These are phyloP conservation scores for Bolboschoenoplectus hybrid DNA, from an alignment of 202 grass and related monocot genomes.

Conservation along the genomic window DNA sequence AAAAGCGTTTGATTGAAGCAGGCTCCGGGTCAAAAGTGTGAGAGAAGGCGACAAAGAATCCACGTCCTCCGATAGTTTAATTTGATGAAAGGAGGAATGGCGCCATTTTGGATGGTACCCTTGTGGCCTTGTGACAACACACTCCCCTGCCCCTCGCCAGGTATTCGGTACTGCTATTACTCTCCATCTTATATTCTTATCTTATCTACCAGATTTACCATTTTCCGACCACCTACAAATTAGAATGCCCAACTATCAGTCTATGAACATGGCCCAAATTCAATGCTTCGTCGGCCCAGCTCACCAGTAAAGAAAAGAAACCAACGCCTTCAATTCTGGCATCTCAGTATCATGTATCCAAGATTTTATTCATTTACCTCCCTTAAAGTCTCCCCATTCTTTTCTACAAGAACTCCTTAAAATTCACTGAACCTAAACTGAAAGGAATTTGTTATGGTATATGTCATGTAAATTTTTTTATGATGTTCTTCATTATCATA, in stretches of 20 bases:
- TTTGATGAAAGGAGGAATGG: slow-evolving; percentile 14
- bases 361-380: background rate
- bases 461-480: no score
- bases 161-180: background rate
- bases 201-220: background rate
- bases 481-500: no score
- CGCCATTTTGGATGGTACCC: slow-evolving; percentile 15
- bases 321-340: background rate
- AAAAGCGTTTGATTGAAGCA: background rate
- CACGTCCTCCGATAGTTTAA: slow-evolving; percentile 23
- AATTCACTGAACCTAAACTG: background rate
- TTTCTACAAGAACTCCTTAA: background rate
- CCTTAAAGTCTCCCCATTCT: background rate
- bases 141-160: slow-evolving; percentile 2
- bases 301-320: background rate
- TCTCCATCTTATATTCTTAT: background rate
- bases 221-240: background rate
- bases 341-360: background rate
- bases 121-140: slow-evolving; percentile 23
- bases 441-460: no score
- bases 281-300: slow-evolving; percentile 16
- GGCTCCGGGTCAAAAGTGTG: slow-evolving; percentile 13
- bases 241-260: background rate
- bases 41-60: slow-evolving; percentile 23
- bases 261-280: background rate